These are phyloP conservation scores for Calocybe indica DNA, from an alignment of 768 basidiomycete species.

Conservation along the genomic window DNA sequence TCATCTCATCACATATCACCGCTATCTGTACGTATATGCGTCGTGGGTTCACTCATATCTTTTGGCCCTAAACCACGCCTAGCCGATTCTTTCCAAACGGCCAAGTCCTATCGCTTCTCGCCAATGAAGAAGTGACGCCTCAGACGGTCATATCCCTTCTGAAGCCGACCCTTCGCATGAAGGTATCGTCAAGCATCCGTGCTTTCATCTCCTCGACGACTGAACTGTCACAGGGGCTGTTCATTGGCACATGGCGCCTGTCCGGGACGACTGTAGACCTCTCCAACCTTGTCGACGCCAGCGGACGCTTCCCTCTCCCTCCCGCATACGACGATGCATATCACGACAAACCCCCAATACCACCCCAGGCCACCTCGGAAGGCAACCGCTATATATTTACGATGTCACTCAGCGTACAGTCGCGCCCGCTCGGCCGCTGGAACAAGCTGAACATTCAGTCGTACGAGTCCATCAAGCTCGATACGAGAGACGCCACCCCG, in stretches of 20 bases:
- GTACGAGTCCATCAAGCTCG: constrained; percentile 75
- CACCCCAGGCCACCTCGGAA: constrained; percentile 10
- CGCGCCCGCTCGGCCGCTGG: constrained; percentile 80
- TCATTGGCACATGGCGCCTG: constrained; percentile 70
- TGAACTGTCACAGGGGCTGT: constrained; percentile 48
- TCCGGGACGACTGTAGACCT: constrained; percentile 53
- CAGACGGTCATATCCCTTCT: constrained; percentile 70
- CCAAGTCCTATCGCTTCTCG: constrained; percentile 76
- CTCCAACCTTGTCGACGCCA: constrained; percentile 59
- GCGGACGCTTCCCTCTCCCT: constrained; percentile 29
- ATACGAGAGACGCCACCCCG: constrained; percentile 64
- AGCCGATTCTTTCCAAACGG: constrained; percentile 89
- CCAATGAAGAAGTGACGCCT: constrained; percentile 72
- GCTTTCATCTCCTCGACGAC: neutral
- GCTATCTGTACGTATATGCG: constrained; percentile 61
- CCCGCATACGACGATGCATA: constrained; percentile 1
- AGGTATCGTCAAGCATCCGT: constrained; percentile 35
- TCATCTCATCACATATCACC: constrained; percentile 89
- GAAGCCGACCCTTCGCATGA: constrained; percentile 72
- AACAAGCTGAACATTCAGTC: constrained; percentile 70
- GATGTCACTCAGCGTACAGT: constrained; percentile 67
- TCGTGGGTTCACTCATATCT: neutral
- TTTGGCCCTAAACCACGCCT: neutral
- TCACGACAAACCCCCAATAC: neutral
- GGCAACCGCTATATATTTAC: constrained; percentile 57